phyloP scores from a whole-genome alignment of 306 rosid species.

The Arachis stenosperma region DNA sequence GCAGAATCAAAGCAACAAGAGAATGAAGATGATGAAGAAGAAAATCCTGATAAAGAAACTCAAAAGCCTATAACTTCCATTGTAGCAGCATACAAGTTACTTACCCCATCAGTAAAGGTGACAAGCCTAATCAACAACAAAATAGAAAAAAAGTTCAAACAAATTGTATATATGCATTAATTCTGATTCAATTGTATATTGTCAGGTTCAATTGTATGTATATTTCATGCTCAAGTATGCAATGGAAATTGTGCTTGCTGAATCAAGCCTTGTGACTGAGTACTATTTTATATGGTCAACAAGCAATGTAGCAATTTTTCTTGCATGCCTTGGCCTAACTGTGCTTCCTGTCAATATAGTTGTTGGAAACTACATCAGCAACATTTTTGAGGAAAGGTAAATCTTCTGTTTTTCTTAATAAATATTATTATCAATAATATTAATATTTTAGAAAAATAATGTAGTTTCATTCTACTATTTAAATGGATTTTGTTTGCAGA shows the following conservation, averaged over 20 bases:
- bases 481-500: constrained; percentile 52
- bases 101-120: constrained; percentile 88
- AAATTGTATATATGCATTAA: too few relatives aligned
- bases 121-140: not conserved
- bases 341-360: constrained; percentile 89
- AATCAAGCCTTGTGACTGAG: constrained; percentile 91
- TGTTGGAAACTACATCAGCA: constrained; percentile 87
- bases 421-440: not conserved
- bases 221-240: constrained; percentile 77
- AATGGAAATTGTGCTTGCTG: constrained; percentile 90
- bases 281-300: constrained; percentile 93
- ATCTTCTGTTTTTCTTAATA: not conserved
- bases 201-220: constrained; percentile 86
- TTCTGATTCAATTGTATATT: not conserved
- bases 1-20: constrained; percentile 56
- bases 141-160: too few relatives aligned
- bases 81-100: constrained; percentile 70
- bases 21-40: constrained; percentile 58
- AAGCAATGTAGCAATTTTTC: constrained; percentile 84
- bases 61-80: constrained; percentile 74
- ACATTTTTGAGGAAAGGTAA: constrained; percentile 96
- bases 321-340: constrained; percentile 86
- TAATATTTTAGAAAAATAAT: not conserved
- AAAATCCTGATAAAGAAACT: constrained; percentile 34
- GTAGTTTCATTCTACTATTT: not conserved